phyloP scores from a whole-genome alignment of 106 monocot genomes.

The Cymbidium sinense region DNA sequence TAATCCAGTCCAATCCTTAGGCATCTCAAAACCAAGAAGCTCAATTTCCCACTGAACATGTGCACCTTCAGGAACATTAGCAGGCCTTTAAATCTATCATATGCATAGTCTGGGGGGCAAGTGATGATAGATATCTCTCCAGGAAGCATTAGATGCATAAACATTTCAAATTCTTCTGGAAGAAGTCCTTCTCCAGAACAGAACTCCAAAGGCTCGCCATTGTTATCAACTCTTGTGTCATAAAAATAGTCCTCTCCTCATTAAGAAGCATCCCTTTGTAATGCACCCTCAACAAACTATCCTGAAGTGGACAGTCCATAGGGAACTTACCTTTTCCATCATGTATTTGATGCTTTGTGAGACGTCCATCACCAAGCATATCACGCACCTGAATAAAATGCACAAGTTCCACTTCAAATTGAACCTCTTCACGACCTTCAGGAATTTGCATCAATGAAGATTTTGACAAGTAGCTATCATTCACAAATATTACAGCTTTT shows the following conservation, averaged over 20 bases:
- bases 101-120: slow-evolving; percentile 98
- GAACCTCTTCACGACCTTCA: slow-evolving; percentile 71
- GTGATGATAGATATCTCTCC: slow-evolving; percentile 81
- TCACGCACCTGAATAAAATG: slow-evolving; percentile 94
- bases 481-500: slow-evolving; percentile 75
- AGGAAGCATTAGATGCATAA: slow-evolving; percentile 87
- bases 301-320: slow-evolving; percentile 98
- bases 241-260: slow-evolving; percentile 85
- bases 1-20: slow-evolving; percentile 98
- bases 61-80: slow-evolving; percentile 84
- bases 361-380: slow-evolving; percentile 99
- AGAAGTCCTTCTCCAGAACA: slow-evolving; percentile 97
- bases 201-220: slow-evolving; percentile 89
- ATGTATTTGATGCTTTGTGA: slow-evolving; percentile 82
- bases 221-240: slow-evolving; percentile 77
- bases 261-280: slow-evolving; percentile 88
- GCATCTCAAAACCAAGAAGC: slow-evolving; percentile 91
- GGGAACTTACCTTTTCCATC: slow-evolving; percentile 99
- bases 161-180: slow-evolving; percentile 95
- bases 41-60: slow-evolving; percentile 94
- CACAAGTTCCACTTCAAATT: slow-evolving; percentile 83
- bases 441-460: slow-evolving; percentile 58
- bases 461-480: slow-evolving; percentile 48
- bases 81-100: slow-evolving; percentile 87
- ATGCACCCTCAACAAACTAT: slow-evolving; percentile 89